Percentiles rank a stretch among this genome's conserved stretches.
Evolutionary conservation across 352 stramenopile genomes (phyloP).

Genomic region (Globisporangium alternatum): DNA sequence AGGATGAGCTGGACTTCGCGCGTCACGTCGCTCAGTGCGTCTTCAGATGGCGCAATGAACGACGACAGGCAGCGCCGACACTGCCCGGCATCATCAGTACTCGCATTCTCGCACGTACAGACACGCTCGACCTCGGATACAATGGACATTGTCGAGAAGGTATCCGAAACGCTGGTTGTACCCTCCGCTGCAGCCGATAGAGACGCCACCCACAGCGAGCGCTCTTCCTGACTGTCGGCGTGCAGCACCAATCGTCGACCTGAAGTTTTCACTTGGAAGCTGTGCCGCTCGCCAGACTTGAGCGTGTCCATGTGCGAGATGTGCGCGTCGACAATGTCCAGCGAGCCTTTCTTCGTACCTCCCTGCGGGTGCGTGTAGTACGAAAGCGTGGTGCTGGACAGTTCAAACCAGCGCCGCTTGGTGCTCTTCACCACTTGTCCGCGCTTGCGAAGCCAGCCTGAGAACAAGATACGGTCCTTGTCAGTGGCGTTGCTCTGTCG

Average conservation of each 20-base stretch:
- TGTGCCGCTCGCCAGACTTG: conserved; percentile 80
- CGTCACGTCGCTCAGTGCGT: conserved; percentile 66
- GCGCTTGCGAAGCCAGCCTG: conserved; percentile 81
- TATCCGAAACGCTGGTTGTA: conserved; percentile 16
- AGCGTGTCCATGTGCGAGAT: conserved; percentile 72
- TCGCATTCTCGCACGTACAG: conserved; percentile 51
- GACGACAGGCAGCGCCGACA: conserved; percentile 73
- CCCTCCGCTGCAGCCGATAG: conserved; percentile 59
- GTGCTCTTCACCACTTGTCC: conserved; percentile 82
- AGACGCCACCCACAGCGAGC: conserved; percentile 73
- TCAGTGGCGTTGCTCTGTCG: conserved; percentile 47
- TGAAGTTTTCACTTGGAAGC: conserved; percentile 66
- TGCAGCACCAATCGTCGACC: conserved; percentile 69
- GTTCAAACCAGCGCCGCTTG: conserved; percentile 87
- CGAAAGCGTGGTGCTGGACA: conserved; percentile 59
- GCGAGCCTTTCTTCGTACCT: conserved; percentile 65
- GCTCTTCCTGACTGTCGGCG: conserved; percentile 84
- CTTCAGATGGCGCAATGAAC: conserved; percentile 79
- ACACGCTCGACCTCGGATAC: conserved; percentile 37
- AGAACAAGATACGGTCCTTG: conserved; percentile 61
- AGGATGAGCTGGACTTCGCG: conserved; percentile 81
- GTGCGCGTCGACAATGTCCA: conserved; percentile 54
- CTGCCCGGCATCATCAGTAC: conserved; percentile 26
- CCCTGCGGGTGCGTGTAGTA: conserved; percentile 80
- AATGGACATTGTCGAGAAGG: conserved; percentile 15